Conservation (phyloP, 768 basidiomycete genomes). For the Solioccasus polychromus region DNA sequence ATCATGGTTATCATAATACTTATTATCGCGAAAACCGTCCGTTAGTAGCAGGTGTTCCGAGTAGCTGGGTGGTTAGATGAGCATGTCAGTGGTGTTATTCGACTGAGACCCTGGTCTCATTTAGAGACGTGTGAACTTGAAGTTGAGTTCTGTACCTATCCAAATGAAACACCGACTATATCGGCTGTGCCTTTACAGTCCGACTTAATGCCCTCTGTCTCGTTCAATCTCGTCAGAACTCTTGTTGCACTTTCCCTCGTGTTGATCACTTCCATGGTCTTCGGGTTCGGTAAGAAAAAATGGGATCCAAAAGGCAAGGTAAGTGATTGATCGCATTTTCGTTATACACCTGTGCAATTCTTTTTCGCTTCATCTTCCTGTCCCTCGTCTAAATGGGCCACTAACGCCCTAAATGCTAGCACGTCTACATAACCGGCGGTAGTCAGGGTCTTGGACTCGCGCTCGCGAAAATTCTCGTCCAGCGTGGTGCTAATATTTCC, state of each 20-base stretch:
- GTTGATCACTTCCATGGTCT: constrained; percentile 14
- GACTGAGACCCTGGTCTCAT: too few species aligned
- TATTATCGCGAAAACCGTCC: too few species aligned
- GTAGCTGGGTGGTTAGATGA: too few species aligned
- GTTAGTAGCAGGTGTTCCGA: too few species aligned
- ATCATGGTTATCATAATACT: too few species aligned
- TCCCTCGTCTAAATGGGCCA: not conserved
- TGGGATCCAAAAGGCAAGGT: constrained; percentile 53
- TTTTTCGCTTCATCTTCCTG: not conserved
- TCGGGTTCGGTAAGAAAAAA: constrained; percentile 29
- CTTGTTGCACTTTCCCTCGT: constrained; percentile 13
- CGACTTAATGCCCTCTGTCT: not conserved
- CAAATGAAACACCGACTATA: too few species aligned
- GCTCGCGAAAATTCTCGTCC: constrained; percentile 62
- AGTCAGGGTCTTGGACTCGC: constrained; percentile 78
- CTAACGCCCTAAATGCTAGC: constrained; percentile 41
- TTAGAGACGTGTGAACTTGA: not conserved
- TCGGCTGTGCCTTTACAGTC: too few species aligned
- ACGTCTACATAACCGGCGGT: constrained; percentile 84
- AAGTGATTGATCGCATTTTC: not conserved
- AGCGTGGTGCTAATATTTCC: constrained; percentile 75
- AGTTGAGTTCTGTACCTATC: too few species aligned
- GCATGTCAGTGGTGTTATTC: too few species aligned
- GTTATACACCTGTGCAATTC: not conserved
- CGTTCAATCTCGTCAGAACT: not conserved